A percentile compares a stretch with the other conserved stretches of the same genome.
phyloP scores from a whole-genome alignment of 768 basidiomycete genomes.

The Ephemerocybe angulata region DNA sequence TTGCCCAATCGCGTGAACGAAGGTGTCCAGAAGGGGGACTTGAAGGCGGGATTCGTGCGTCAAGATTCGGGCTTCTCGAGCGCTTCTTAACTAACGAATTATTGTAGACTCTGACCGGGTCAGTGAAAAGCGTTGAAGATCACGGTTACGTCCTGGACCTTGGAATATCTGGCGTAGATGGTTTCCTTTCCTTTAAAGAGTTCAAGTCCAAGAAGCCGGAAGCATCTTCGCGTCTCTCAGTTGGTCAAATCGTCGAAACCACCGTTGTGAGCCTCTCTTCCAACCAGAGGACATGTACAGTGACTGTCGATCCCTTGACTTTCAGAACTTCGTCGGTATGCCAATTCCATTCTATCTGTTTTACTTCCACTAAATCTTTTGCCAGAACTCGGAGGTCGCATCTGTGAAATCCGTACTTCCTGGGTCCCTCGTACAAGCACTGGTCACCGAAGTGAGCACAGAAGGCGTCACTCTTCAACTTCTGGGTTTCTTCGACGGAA shows the following conservation, averaged over 20 bases:
- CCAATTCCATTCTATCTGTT: slow-evolving; percentile 10
- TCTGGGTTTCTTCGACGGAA: slow-evolving; percentile 89
- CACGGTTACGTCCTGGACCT: slow-evolving; percentile 91
- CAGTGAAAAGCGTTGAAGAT: slow-evolving; percentile 85
- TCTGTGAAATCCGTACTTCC: slow-evolving; percentile 83
- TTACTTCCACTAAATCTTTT: background rate
- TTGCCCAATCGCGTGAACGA: slow-evolving; percentile 81
- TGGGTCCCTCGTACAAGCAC: slow-evolving; percentile 73
- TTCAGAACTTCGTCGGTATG: slow-evolving; percentile 56
- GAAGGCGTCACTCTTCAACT: slow-evolving; percentile 84
- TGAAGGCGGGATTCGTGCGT: slow-evolving; percentile 74
- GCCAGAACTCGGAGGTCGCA: slow-evolving; percentile 71
- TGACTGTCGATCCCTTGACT: slow-evolving; percentile 49
- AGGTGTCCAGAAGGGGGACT: slow-evolving; percentile 73
- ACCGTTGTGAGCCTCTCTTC: slow-evolving; percentile 65
- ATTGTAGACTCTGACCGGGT: slow-evolving; percentile 66
- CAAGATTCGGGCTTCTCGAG: slow-evolving; percentile 4
- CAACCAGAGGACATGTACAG: slow-evolving; percentile 77
- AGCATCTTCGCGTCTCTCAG: slow-evolving; percentile 32
- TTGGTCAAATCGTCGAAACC: slow-evolving; percentile 67
- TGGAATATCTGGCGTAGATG: slow-evolving; percentile 72
- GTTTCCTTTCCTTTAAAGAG: slow-evolving; percentile 82
- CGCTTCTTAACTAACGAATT: slow-evolving; percentile 9
- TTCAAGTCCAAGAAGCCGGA: slow-evolving; percentile 37
- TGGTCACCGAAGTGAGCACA: slow-evolving; percentile 73